A percentile compares a stretch with the other conserved stretches of the same genome.
Evolutionary conservation across 148 eudicot genomes (phyloP).

Genomic region (Arbutus unedo): DNA sequence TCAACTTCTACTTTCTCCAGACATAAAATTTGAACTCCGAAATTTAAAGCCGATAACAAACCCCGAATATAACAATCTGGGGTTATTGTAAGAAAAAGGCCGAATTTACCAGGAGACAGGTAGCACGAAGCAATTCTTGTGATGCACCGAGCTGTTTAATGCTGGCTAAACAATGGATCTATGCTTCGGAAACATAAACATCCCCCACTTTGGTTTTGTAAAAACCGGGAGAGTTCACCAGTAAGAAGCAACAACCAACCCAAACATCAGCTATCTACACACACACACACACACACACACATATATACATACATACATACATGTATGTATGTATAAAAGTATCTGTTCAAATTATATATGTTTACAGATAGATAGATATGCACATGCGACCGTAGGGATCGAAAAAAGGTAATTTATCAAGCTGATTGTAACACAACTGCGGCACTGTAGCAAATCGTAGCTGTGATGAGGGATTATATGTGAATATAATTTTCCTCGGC

Average conservation of each 20-base stretch:
- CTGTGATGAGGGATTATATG: not conserved
- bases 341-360: too few species aligned
- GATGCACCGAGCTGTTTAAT: slow-evolving; percentile 18
- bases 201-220: not conserved
- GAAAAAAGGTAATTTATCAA: not conserved
- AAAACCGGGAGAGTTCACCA: slow-evolving; percentile 12
- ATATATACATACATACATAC: not conserved
- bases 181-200: slow-evolving; percentile 17
- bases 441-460: not conserved
- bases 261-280: not conserved
- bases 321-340: not conserved
- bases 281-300: too few species aligned
- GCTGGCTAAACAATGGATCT: slow-evolving; percentile 4
- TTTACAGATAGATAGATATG: too few species aligned
- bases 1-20: too few species aligned
- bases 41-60: too few species aligned
- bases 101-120: slow-evolving; percentile 20
- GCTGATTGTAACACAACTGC: not conserved
- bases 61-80: too few species aligned
- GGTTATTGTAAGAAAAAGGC: too few species aligned
- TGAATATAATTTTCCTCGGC: not conserved
- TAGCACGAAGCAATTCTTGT: not conserved
- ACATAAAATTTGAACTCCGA: too few species aligned
- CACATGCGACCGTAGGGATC: not conserved
- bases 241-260: slow-evolving; percentile 13